Base-by-base conservation (phyloP, 202 grass and related monocot genomes). In the Eragrostis tef region DNA sequence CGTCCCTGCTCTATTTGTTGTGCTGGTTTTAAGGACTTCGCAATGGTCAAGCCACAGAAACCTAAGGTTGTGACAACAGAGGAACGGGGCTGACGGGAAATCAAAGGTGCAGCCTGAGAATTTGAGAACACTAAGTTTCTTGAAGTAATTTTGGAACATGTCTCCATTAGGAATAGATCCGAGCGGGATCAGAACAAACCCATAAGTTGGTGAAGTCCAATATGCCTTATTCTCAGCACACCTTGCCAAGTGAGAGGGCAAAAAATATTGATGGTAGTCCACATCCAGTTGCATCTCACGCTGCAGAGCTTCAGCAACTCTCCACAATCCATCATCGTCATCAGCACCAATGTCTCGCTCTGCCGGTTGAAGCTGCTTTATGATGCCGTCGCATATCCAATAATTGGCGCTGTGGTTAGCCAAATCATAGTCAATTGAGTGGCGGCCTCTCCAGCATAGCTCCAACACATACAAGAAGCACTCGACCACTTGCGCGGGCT, bases 11-110 rank as follows among this genome's bases (percentile, higher is more conserved):
- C 22, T 25, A 12, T 11, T 2, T 58, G 31, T 5, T 15, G 0
- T 60, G 24, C 34, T 39, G 34, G 6, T 39, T 39, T 39, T 5
- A 39, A 1, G 0, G 17, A 24, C 20, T 22, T 34, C 1, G 3
- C 78, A 81, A 2, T 31, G 16, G 8, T 81, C 66, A 0, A 81
- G 52, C 10, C 79, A 69, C 0, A 81, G 41, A 69, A 81, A 61
- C 19, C 1, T 81, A 0, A 71, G 53, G 52, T 0, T 22, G 3
- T 8, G 16, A 25, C 66, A 81, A 0, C 0, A 31, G 39, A 14
- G 14, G 10, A 81, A 81, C 14, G 78, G 78, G 13, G 39, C 51
- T 3, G 78, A 80, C 1, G 9, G 2, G 42, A 70, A 47, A 26
- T 3, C 31, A 19, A 81, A 60, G 10, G 0, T 45, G 11, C 65